Evolutionary conservation across 1,139 yeast species (phyloP), one percentile per base, ranked within the genome.

Genomic region (Debaryomyces fabryi): DNA sequence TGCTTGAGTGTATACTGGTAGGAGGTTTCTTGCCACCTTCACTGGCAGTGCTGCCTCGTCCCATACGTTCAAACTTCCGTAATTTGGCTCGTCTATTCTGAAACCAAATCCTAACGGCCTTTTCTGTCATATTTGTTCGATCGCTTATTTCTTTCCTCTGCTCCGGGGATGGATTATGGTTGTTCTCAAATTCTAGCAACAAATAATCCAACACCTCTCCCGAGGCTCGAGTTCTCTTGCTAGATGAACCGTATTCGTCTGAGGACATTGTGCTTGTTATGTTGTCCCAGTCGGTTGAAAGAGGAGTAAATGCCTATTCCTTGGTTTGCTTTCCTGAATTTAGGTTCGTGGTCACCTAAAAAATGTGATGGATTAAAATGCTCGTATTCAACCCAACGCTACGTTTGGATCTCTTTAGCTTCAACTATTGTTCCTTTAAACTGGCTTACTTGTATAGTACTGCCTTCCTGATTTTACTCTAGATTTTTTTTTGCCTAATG

Each of bases 31-130:
- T 51, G 1, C 69, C 73, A 15, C 21, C 13, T 12, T 24, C 33
- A 15, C 34, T 20, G 13, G 40, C 13, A 34, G 24, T 18, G 4
- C 47, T 48, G 10, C 50, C 45, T 42, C 59, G 50, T 0, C 71
- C 74, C 63, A 77, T 63, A 47, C 84, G 71, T 56, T 81, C 85
- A 54, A 76, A 62, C 59, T 81, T 84, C 61, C 92, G 78, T 44
- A 83, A 77, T 62, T 90, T 90, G 16, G 97, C 97, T 52, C 97
- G 71, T 57, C 95, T 75, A 63, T 92, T 92, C 65, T 92, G 98
- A 63, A 92, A 92, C 98, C 98, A 92, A 44, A 92, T 91, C 49
- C 96, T 79, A 2, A 92, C 96, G 4, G 96, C 91, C 55, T 96
- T 81, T 60, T 91, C 97, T 7, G 93, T 83, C 93, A 92, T 88